phyloP scores from a whole-genome alignment of 2,329 filamentous ascomycete species.

The Diaporthe eres region DNA sequence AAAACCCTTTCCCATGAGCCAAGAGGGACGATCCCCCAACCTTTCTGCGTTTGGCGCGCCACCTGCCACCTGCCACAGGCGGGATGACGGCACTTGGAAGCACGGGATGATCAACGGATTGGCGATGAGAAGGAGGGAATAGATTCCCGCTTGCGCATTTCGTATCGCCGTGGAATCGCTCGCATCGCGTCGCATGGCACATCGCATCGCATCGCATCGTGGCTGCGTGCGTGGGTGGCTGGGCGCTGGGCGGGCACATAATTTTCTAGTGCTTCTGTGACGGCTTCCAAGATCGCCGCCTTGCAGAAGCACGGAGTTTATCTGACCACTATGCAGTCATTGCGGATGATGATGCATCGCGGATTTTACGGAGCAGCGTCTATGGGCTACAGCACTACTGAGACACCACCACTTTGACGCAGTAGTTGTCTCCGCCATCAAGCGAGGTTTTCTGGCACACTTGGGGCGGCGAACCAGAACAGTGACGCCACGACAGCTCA shows the following conservation, averaged over 20 bases:
- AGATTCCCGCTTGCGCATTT: slow-evolving; percentile 1
- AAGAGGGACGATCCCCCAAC: slow-evolving; percentile 6
- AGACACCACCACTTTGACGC: background rate
- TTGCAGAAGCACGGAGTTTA: slow-evolving; percentile 30
- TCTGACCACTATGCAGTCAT: slow-evolving; percentile 28
- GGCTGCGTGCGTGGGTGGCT: background rate
- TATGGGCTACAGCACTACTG: background rate
- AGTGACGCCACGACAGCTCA: slow-evolving; percentile 10
- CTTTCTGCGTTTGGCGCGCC: slow-evolving; percentile 7
- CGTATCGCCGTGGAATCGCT: slow-evolving; percentile 2
- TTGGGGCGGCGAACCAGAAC: slow-evolving; percentile 2
- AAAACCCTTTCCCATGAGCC: slow-evolving; percentile 25
- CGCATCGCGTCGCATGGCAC: slow-evolving; percentile 6
- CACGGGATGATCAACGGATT: slow-evolving; percentile 21
- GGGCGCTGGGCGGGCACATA: background rate
- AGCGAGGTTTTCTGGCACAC: background rate
- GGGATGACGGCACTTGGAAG: slow-evolving; percentile 18
- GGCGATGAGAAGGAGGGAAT: background rate
- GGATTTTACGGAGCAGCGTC: background rate
- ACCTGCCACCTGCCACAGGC: background rate
- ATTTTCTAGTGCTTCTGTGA: slow-evolving; percentile 37
- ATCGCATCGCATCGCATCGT: slow-evolving; percentile 10
- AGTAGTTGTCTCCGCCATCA: background rate
- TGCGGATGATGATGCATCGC: background rate
- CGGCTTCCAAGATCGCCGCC: slow-evolving; percentile 38